Evolutionary conservation across 805 yeast genomes (phyloP).

Genomic region (Starmerella roubikii): DNA sequence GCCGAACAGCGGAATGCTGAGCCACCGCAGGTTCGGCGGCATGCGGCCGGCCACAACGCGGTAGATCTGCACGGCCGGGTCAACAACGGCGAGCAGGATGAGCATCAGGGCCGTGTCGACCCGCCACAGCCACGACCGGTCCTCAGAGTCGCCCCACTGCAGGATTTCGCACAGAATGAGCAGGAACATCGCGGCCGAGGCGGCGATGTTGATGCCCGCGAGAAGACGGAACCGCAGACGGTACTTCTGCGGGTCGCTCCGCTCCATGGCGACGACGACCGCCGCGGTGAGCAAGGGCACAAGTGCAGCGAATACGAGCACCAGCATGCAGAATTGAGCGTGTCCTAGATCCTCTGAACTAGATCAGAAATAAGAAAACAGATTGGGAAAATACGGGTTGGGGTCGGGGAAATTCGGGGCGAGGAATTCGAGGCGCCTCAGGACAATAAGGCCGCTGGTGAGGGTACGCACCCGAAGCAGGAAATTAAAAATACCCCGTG

Average conservation of each 20-base stretch:
- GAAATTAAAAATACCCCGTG: no score
- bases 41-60: slow-evolving; percentile 5
- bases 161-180: slow-evolving; percentile 30
- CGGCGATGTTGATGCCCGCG: slow-evolving; percentile 1
- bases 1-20: slow-evolving; percentile 22
- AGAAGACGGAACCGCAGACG: neutral
- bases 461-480: no score
- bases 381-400: no score
- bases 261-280: neutral
- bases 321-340: no score
- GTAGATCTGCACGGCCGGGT: slow-evolving; percentile 16
- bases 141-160: slow-evolving; percentile 13
- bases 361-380: no score
- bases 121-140: slow-evolving; percentile 17
- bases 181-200: slow-evolving; percentile 3
- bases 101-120: slow-evolving; percentile 20
- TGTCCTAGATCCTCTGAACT: no score
- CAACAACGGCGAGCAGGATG: slow-evolving; percentile 14
- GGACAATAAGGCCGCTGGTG: no score
- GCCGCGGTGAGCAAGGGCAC: neutral
- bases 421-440: no score
- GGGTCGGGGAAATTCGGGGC: no score
- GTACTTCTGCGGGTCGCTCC: neutral
- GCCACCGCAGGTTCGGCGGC: slow-evolving; percentile 13
- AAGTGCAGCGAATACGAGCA: neutral